These are phyloP conservation scores for Nigrospora oryzae DNA, from an alignment of 2,329 filamentous ascomycete species.

Conservation along the genomic window DNA sequence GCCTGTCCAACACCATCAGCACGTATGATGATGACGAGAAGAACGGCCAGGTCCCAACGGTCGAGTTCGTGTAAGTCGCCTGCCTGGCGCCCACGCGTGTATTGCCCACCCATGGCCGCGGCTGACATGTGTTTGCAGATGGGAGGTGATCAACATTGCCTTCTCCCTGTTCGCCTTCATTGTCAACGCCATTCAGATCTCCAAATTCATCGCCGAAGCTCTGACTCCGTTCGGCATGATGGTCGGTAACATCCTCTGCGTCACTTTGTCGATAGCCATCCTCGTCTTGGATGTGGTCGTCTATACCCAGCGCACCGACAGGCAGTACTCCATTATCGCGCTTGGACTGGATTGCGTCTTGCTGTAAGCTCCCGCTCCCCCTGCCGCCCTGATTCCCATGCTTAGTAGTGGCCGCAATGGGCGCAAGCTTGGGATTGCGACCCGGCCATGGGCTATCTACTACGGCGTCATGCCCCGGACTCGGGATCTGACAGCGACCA, in stretches of 20 bases:
- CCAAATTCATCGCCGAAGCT: conserved; percentile 35
- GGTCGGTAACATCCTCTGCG: conserved; percentile 40
- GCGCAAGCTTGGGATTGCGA: no score
- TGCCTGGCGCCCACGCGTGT: background rate
- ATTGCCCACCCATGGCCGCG: background rate
- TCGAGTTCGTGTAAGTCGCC: conserved; percentile 41
- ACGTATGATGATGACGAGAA: conserved; percentile 31
- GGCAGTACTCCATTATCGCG: conserved; percentile 37
- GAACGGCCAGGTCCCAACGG: conserved; percentile 28
- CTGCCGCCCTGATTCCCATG: no score
- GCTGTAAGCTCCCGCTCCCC: conserved; percentile 29
- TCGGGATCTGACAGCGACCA: conserved; percentile 9
- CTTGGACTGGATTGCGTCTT: conserved; percentile 38
- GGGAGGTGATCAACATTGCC: conserved; percentile 43
- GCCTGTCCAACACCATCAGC: conserved; percentile 37
- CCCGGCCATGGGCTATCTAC: no score
- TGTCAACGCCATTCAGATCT: conserved; percentile 38
- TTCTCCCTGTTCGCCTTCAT: conserved; percentile 37
- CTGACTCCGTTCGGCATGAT: conserved; percentile 48
- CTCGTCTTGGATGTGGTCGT: conserved; percentile 43
- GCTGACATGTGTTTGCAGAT: conserved; percentile 25
- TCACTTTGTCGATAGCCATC: conserved; percentile 35
- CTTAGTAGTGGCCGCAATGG: background rate
- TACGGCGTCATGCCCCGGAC: background rate
- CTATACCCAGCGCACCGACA: conserved; percentile 34